Percentiles rank a stretch among this genome's conserved stretches.
Conservation (phyloP, 169 alveolate genomes). For the Theileria equi region DNA sequence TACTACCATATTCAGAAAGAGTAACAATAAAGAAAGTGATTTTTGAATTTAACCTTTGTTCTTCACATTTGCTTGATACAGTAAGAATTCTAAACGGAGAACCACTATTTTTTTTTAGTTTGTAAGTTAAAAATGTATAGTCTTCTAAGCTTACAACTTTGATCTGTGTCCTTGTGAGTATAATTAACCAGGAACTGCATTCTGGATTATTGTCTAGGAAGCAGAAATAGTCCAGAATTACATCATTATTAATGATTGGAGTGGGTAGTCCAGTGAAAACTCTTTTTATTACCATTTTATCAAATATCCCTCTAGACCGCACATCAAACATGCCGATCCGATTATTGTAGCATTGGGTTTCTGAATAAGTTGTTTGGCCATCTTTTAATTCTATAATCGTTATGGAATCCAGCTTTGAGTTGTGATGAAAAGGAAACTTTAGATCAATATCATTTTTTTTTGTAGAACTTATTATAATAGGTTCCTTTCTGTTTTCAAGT, state of each 20-base stretch:
- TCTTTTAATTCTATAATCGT: no score
- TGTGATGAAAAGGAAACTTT: no score
- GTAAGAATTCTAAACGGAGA: neutral
- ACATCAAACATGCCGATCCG: neutral
- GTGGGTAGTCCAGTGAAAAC: no score
- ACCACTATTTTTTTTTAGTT: neutral
- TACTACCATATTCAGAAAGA: neutral
- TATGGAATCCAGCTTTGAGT: neutral
- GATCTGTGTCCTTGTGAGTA: neutral
- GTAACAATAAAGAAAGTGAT: neutral
- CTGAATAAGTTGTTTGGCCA: no score
- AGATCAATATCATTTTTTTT: neutral
- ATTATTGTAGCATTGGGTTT: no score
- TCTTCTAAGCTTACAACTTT: neutral
- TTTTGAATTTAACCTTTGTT: neutral
- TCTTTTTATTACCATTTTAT: neutral
- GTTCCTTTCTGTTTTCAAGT: neutral
- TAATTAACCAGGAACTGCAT: no score
- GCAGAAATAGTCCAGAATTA: no score
- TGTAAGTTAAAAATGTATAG: neutral
- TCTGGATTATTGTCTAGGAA: no score
- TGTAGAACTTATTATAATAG: neutral
- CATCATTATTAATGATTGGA: no score
- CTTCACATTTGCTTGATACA: neutral
- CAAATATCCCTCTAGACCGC: neutral